Evolutionary conservation across 257 asterid species (phyloP).

Genomic region (Cynanchum wilfordii): DNA sequence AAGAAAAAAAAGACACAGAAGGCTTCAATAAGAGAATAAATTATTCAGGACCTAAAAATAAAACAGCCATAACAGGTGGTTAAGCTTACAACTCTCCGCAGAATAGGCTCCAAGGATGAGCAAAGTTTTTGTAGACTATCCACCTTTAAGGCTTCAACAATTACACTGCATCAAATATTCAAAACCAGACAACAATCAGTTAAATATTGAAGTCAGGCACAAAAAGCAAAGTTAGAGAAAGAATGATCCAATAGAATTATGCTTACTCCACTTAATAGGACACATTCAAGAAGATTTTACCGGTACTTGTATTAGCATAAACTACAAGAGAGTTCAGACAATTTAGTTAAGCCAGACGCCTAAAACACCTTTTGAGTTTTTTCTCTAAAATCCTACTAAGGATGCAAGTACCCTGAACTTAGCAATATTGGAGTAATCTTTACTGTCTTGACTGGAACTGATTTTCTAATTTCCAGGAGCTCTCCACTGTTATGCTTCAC

Average conservation of each 20-base stretch:
- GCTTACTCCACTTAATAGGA: background rate
- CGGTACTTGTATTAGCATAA: background rate
- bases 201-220: background rate
- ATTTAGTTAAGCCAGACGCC: background rate
- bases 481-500: background rate
- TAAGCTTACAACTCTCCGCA: conserved; percentile 89
- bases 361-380: background rate
- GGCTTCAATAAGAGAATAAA: background rate
- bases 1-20: conserved; percentile 4
- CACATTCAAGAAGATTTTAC: background rate
- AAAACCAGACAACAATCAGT: background rate
- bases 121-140: conserved; percentile 96
- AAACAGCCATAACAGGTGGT: conserved; percentile 9
- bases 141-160: conserved; percentile 92
- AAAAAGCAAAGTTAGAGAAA: background rate
- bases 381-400: background rate
- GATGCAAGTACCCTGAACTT: background rate
- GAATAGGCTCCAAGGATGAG: conserved; percentile 93
- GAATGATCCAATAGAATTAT: background rate
- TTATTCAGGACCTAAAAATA: background rate
- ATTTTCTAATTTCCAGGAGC: background rate
- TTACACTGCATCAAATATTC: conserved; percentile 57
- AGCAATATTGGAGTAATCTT: background rate
- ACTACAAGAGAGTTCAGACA: background rate
- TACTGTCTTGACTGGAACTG: background rate